Percentiles rank a stretch among this genome's conserved stretches.
These are phyloP conservation scores for Amanita rubescens DNA, from an alignment of 768 basidiomycete species.

Conservation along the genomic window DNA sequence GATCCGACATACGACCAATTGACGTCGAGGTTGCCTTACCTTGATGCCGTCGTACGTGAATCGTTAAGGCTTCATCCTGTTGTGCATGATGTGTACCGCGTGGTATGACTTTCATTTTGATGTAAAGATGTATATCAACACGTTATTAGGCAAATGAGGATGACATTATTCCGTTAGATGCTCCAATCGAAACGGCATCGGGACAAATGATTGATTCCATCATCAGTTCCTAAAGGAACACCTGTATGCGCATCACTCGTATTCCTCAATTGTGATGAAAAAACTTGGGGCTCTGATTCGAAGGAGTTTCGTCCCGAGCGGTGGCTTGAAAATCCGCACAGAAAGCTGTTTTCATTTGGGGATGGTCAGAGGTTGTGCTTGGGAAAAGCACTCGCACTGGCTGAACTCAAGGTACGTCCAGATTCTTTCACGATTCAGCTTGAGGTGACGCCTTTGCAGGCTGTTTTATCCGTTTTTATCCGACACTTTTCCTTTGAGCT, in stretches of 20 bases:
- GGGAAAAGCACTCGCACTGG: background rate
- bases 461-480: conserved; percentile 37
- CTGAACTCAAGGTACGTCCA: background rate
- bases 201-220: background rate
- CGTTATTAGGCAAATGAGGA: conserved; percentile 26
- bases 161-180: conserved; percentile 29
- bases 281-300: conserved; percentile 37
- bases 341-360: background rate
- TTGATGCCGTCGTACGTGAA: conserved; percentile 35
- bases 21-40: conserved; percentile 33
- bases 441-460: conserved; percentile 17
- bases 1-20: conserved; percentile 37
- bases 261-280: conserved; percentile 33
- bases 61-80: conserved; percentile 31
- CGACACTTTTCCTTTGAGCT: conserved; percentile 34
- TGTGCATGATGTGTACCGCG: conserved; percentile 19
- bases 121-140: background rate
- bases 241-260: conserved; percentile 13
- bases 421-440: background rate
- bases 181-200: conserved; percentile 18
- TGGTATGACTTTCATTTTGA: conserved; percentile 16
- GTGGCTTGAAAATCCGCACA: conserved; percentile 26
- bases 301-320: conserved; percentile 35
- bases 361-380: background rate
- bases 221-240: conserved; percentile 23